Conservation (phyloP, 768 basidiomycete species). For the Gymnopilus dilepis region DNA sequence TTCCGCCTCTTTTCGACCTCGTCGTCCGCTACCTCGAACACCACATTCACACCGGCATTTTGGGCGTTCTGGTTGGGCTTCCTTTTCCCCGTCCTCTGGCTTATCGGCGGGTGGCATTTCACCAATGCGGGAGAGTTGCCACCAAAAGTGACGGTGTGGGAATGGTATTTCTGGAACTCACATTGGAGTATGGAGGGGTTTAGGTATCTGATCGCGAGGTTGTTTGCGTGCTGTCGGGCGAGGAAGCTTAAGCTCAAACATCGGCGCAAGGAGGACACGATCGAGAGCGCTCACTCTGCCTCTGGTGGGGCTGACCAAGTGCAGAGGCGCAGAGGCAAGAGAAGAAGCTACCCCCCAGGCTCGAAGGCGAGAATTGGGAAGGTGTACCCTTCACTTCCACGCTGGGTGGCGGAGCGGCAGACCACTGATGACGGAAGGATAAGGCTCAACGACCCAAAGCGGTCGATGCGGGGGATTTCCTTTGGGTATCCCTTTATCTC, state of each 20-base stretch:
- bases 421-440: slow-evolving; percentile 47
- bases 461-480: slow-evolving; percentile 49
- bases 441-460: slow-evolving; percentile 49
- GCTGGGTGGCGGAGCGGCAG: slow-evolving; percentile 50
- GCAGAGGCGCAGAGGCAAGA: slow-evolving; percentile 26
- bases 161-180: slow-evolving; percentile 53
- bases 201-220: slow-evolving; percentile 10
- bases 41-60: slow-evolving; percentile 47
- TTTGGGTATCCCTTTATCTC: slow-evolving; percentile 68
- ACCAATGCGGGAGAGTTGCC: slow-evolving; percentile 52
- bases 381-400: slow-evolving; percentile 42
- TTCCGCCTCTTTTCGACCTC: slow-evolving; percentile 13
- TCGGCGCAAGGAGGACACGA: slow-evolving; percentile 11
- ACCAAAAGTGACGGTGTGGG: slow-evolving; percentile 48
- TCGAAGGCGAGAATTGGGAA: slow-evolving; percentile 29
- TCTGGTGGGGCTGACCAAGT: slow-evolving; percentile 7
- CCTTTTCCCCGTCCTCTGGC: slow-evolving; percentile 74
- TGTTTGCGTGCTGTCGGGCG: slow-evolving; percentile 36
- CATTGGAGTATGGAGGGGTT: slow-evolving; percentile 26
- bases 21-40: slow-evolving; percentile 10
- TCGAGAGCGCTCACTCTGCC: slow-evolving; percentile 17
- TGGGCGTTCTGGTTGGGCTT: slow-evolving; percentile 82
- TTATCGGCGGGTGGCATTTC: slow-evolving; percentile 77
- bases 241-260: not conserved
- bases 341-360: slow-evolving; percentile 21